Base-by-base conservation (phyloP, 371 early-diverging fungal species). In the Apophysomyces trapeziformis region DNA sequence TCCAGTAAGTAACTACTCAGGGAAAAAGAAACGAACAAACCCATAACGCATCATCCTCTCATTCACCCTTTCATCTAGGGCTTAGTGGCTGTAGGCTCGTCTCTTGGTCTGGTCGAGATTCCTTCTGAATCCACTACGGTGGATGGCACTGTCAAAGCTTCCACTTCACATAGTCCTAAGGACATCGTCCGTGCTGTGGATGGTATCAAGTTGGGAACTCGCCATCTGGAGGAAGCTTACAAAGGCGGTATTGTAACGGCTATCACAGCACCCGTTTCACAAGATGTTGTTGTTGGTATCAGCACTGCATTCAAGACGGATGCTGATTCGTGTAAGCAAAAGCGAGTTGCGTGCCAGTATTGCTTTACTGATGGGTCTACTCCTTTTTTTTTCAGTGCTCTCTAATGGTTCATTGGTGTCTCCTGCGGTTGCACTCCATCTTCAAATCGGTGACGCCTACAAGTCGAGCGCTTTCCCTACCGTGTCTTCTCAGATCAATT, bases 401-500 rank as follows among this genome's bases (percentile, higher is more conserved):
- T 16, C 64, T 11, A 73, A 78, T 1, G 71, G 72, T 16, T 57
- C 78, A 11, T 18, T 83, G 5, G 56, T 83, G 1, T 67, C 75
- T 0, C 61, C 79, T 61, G 76, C 83, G 35, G 87, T 85, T 14
- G 90, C 89, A 8, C 82, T 93, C 36, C 90, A 90, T 60, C 75
- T 86, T n/a, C 80, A 78, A 45, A 71, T 90, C 32, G 90, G 90
- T 16, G 74, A 85, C 35, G 32, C 60, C 13, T 64, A 68, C 62
- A 87, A 87, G 63, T 85, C 85, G 0, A 62, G 58, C 9, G 60
- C 63, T 14, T 76, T 85, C 70, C 79, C 87, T 9, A 86, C 91
- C 1, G 73, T 92, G 8, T 87, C 92, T 2, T 78, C 83, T 11
- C 92, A 93, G 65, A 79, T 92, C 18, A 78, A 78, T 2, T 84